Conservation (phyloP, 257 asterid genomes). For the Nicotiana obtusifolia region DNA sequence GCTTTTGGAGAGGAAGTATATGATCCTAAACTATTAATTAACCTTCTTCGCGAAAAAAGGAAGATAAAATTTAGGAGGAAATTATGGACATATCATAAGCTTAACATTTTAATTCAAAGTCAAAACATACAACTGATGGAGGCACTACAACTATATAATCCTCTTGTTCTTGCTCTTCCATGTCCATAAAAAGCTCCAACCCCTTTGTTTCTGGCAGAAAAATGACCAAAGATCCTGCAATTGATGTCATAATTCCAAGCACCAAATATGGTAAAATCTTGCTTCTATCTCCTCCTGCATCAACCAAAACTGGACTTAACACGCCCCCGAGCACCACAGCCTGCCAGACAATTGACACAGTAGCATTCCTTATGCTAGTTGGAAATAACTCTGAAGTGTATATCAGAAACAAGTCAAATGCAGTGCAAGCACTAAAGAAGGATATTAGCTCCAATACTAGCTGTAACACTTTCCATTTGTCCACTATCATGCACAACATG, state of each 20-base stretch:
- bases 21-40: not conserved
- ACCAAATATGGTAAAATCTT: conserved; percentile 15
- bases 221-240: conserved; percentile 19
- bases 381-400: conserved; percentile 30
- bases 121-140: not conserved
- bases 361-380: conserved; percentile 25
- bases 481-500: conserved; percentile 10
- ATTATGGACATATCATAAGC: not conserved
- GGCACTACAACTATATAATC: no score
- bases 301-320: conserved; percentile 26
- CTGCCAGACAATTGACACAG: conserved; percentile 26
- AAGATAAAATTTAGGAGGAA: not conserved
- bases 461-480: conserved; percentile 15
- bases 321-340: conserved; percentile 33
- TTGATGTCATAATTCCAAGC: conserved; percentile 23
- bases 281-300: conserved; percentile 17
- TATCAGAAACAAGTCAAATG: conserved; percentile 24
- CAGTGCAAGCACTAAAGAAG: conserved; percentile 23
- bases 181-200: not conserved
- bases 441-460: conserved; percentile 23
- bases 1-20: no score
- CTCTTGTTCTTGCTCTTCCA: not conserved
- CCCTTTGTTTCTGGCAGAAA: conserved; percentile 24
- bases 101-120: not conserved
- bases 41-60: not conserved